Evolutionary conservation across 2,329 filamentous ascomycete genomes (phyloP).

Genomic region (Nemania serpens): DNA sequence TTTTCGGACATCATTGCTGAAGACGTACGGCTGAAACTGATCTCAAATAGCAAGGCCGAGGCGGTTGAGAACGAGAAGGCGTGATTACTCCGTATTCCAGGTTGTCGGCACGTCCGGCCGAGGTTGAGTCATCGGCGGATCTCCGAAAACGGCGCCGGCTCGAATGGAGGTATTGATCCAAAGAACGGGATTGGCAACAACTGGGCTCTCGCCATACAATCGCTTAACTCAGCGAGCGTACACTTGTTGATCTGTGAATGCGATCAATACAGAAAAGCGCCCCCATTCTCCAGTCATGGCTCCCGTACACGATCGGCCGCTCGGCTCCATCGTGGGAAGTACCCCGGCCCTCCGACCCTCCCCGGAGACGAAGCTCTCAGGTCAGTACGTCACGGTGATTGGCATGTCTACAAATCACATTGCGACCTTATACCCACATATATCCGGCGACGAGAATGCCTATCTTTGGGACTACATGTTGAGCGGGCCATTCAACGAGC

Average conservation of each 20-base stretch:
- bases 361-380: slow-evolving; percentile 27
- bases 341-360: slow-evolving; percentile 28
- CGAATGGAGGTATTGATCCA: not conserved
- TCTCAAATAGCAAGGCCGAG: no score
- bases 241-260: not conserved
- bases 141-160: slow-evolving; percentile 16
- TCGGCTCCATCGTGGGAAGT: slow-evolving; percentile 27
- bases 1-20: no score
- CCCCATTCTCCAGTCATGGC: not conserved
- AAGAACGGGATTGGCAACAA: not conserved
- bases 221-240: not conserved
- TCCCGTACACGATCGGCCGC: slow-evolving; percentile 14
- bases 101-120: not conserved
- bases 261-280: not conserved
- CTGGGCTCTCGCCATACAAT: not conserved
- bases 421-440: slow-evolving; percentile 30
- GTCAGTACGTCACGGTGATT: slow-evolving; percentile 32
- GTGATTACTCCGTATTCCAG: no score
- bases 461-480: slow-evolving; percentile 38
- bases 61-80: no score
- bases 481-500: slow-evolving; percentile 33
- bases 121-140: slow-evolving; percentile 12
- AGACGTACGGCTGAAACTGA: no score
- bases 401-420: slow-evolving; percentile 30
- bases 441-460: slow-evolving; percentile 33